A percentile compares a stretch with the other conserved stretches of the same genome.
These are phyloP conservation scores for Hygrocybe coccinea DNA, from an alignment of 768 basidiomycete genomes.

Conservation along the genomic window DNA sequence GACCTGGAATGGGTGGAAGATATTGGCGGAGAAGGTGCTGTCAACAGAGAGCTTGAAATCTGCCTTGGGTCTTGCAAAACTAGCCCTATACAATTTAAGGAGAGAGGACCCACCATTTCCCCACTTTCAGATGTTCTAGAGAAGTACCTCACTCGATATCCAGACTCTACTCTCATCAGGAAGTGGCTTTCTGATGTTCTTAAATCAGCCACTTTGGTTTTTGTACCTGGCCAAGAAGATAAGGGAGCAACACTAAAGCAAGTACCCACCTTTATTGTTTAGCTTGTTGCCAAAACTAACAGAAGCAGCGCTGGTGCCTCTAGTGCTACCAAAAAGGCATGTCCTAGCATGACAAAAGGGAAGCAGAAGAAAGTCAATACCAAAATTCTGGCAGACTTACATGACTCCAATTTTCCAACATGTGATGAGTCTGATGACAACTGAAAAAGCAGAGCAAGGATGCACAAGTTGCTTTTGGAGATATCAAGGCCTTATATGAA, in stretches of 20 bases:
- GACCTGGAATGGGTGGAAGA: constrained; percentile 6
- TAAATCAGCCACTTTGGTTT: background rate
- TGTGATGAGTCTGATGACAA: background rate
- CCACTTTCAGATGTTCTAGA: constrained; percentile 3
- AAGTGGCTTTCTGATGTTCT: constrained; percentile 7
- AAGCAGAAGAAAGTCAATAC: constrained; percentile 5
- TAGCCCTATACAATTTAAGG: background rate
- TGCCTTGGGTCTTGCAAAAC: background rate
- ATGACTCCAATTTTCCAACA: constrained; percentile 2
- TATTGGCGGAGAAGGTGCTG: constrained; percentile 7
- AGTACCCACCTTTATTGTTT: background rate
- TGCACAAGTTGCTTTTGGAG: background rate
- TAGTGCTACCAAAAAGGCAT: background rate
- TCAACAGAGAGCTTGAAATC: constrained; percentile 6
- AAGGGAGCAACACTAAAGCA: background rate
- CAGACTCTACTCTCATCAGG: constrained; percentile 1
- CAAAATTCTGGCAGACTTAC: background rate
- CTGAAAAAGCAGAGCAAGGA: background rate
- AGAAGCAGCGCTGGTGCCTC: background rate
- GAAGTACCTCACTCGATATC: constrained; percentile 1
- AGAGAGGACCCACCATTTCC: constrained; percentile 2
- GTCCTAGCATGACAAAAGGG: background rate
- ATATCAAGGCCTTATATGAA: background rate
- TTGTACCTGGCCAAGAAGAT: background rate
- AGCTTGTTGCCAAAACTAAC: background rate